Base-by-base conservation (phyloP, 1,284 basidiomycete species). In the Coniferiporia weirii region DNA sequence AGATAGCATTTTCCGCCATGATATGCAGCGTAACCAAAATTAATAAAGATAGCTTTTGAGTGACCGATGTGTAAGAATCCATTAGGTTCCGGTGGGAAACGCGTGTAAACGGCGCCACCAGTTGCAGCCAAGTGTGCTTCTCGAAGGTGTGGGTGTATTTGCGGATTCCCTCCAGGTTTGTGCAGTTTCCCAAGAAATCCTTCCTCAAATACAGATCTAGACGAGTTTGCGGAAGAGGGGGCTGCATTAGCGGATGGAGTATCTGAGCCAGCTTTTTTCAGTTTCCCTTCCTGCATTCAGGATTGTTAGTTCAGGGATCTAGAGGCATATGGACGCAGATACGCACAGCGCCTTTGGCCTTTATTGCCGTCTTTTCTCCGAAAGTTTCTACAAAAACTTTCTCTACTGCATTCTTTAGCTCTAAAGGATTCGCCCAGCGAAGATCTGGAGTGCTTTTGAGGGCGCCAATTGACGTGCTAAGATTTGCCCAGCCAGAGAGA, bases 11-110 rank as follows among this genome's bases (percentile, higher is more conserved):
- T 85, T 34, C 97, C 97, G 19, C 84, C 83, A 70, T 98, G 82
- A 72, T 93, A 86, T 20, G 93, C 93, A 27, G 97, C 97, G 71
- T 93, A 99, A 34, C 97, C 97, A 73, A 99, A 99, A 75, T 97
- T 93, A 66, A 99, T 87, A 68, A 98, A 97, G 68, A 99, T 98
- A 6, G 97, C 96, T 72, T 99, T 99, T 56, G 95, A 97, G 70
- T 99, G 97, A 3, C 95, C 95, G 61, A 98, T 94, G 72, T 98
- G 95, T 52, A 98, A 79, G 76, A 84, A 98, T 4, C 96, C 96
- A 71, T 99, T 99, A 1, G 97, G 97, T 75, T 99, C 97, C 3
- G 97, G 97, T 20, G 97, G 97, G 77, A 99, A 99, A 43, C 97
- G 93, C 6, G 97, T 99, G 76, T 90, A 89, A 4, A 99, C 95